Conservation (phyloP, 2,329 filamentous ascomycete genomes). For the Aureobasidium uvarum region DNA sequence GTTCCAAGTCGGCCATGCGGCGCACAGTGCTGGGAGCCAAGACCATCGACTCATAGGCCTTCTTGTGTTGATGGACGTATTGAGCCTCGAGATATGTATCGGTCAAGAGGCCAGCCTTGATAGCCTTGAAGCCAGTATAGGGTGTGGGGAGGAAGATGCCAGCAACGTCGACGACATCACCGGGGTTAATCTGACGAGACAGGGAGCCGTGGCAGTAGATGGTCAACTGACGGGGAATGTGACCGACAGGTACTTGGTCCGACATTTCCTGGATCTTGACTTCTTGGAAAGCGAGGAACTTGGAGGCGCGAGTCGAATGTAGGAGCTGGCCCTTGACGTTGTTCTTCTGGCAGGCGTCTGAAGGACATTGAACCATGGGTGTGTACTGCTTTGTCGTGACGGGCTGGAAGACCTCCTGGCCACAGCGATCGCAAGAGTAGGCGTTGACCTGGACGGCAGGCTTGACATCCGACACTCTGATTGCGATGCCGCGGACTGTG, state of each 20-base stretch:
- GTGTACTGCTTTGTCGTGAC: slow-evolving; percentile 87
- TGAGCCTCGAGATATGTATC: slow-evolving; percentile 97
- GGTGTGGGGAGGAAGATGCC: slow-evolving; percentile 96
- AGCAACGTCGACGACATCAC: slow-evolving; percentile 89
- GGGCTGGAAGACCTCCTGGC: slow-evolving; percentile 96
- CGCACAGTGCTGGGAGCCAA: slow-evolving; percentile 76
- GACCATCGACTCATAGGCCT: slow-evolving; percentile 89
- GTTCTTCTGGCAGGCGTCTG: slow-evolving; percentile 83
- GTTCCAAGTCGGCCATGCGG: slow-evolving; percentile 80
- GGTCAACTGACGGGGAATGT: slow-evolving; percentile 90
- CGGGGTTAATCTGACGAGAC: slow-evolving; percentile 83
- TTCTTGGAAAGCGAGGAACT: slow-evolving; percentile 96
- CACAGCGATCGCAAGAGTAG: slow-evolving; percentile 95
- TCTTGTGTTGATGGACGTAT: slow-evolving; percentile 92
- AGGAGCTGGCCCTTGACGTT: slow-evolving; percentile 92
- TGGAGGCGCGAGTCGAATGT: slow-evolving; percentile 86
- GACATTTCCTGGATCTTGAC: slow-evolving; percentile 98
- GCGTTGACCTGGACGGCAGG: slow-evolving; percentile 96
- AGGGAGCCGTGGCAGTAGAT: slow-evolving; percentile 85
- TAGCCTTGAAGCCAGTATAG: slow-evolving; percentile 98
- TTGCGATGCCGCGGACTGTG: slow-evolving; percentile 90
- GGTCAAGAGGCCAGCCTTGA: slow-evolving; percentile 91
- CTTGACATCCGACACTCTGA: slow-evolving; percentile 95
- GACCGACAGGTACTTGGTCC: slow-evolving; percentile 97
- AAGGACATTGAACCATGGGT: slow-evolving; percentile 82